These are phyloP conservation scores for Stagonosporopsis cucurbitacearum DNA, from an alignment of 2,329 filamentous ascomycete species.

Conservation along the genomic window DNA sequence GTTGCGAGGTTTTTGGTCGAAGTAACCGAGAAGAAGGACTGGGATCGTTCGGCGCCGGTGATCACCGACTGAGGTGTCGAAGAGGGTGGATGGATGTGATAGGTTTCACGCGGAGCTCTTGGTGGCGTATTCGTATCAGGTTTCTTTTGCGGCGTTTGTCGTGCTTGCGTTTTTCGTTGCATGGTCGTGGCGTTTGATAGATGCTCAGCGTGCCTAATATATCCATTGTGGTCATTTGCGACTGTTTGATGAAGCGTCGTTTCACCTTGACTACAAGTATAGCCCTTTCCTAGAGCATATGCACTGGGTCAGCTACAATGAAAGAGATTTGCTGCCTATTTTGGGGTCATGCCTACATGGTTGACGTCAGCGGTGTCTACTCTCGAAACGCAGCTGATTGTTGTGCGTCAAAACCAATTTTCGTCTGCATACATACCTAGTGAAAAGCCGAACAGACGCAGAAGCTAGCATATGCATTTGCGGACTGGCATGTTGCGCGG, in stretches of 20 bases:
- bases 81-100: neutral
- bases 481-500: neutral
- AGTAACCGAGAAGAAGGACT: conserved; percentile 51
- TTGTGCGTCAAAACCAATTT: neutral
- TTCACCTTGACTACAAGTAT: neutral
- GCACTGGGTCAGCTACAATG: neutral
- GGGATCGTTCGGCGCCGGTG: conserved; percentile 55
- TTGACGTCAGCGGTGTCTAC: neutral
- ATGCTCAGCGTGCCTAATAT: neutral
- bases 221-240: neutral
- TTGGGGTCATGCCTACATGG: neutral
- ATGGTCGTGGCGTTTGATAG: neutral
- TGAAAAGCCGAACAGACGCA: neutral
- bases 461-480: neutral
- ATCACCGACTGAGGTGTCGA: conserved; percentile 49
- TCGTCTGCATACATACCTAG: neutral
- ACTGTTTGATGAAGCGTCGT: neutral
- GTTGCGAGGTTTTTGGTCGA: conserved; percentile 58
- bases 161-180: neutral
- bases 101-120: too few relatives aligned
- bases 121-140: too few relatives aligned
- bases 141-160: neutral
- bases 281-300: neutral
- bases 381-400: neutral
- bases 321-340: neutral